Base-by-base conservation (phyloP, 2,329 filamentous ascomycete species). In the Endothia cerciana region DNA sequence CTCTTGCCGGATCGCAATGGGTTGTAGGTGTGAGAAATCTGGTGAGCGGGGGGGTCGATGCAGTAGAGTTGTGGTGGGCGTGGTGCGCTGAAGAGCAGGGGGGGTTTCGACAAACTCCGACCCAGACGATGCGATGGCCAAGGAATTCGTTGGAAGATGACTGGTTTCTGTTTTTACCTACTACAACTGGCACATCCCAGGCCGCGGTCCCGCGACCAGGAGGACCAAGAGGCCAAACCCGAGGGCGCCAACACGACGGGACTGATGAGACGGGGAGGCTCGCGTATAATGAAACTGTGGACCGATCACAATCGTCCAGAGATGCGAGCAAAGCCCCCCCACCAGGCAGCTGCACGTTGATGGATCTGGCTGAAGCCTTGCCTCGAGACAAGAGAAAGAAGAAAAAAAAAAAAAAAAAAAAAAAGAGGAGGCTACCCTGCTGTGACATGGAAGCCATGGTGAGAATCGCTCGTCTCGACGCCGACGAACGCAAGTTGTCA, bases 121-220 rank as follows among this genome's bases (percentile, higher is more conserved):
- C 49, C 51, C 49, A 43, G 63, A 45, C 61, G 64, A 66, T 63
- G 60, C 66, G 66, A 66, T 64, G 60, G 66, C 62, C 63, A 51
- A 68, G 65, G 64, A n/a, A 57, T 63, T 45, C 51, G 36, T 17
- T 64, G 40, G n/a, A 56, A 51, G 57, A 58, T 41, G 60, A 64
- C 36, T 55, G 60, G 64, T 68, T 68, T 68, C 66, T 68, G 64
- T 62, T 66, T 68, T 68, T 68, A 66, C 66, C 66, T 59, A 63
- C 47, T n/a, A 40, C 55, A n/a, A 56, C 60, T 33, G 43, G 22
- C 49, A 62, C 15, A 62, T 67, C 65, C 47, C 64, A 57, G 62
- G 59, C 60, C 41, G 49, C 36, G 63, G 43, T 55, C n/a, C 60
- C 56, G 55, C 60, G 41, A 30, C 40, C 58, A 40, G 51, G 57